A percentile compares a stretch with the other conserved stretches of the same genome.
These are phyloP conservation scores for Lophiotrema nucula DNA, from an alignment of 495 filamentous ascomycete species.

Conservation along the genomic window DNA sequence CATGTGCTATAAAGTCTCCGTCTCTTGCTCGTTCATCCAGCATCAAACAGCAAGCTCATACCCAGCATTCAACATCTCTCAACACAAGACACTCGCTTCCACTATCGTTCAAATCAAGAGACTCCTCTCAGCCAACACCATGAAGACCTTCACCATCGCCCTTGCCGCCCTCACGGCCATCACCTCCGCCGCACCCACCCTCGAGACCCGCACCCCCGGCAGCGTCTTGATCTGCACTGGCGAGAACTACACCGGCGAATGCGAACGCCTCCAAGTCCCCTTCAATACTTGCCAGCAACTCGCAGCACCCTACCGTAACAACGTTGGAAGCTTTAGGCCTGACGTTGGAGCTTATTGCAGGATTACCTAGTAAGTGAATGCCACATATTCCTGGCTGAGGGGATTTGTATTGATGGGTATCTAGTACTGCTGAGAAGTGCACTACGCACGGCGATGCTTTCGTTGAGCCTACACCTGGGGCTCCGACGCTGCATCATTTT, in stretches of 20 bases:
- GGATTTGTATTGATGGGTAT: too few species aligned
- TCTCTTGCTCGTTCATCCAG: neutral
- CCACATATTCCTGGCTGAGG: too few species aligned
- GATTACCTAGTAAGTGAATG: slow-evolving; percentile 31
- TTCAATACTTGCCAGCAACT: slow-evolving; percentile 20
- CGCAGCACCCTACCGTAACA: slow-evolving; percentile 3
- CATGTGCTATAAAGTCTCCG: neutral
- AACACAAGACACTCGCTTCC: neutral
- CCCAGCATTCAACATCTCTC: neutral
- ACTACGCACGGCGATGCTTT: slow-evolving; percentile 28
- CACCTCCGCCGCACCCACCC: slow-evolving; percentile 12
- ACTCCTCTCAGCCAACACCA: slow-evolving; percentile 9
- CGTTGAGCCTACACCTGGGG: slow-evolving; percentile 9
- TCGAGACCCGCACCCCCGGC: slow-evolving; percentile 10
- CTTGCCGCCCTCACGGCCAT: slow-evolving; percentile 16
- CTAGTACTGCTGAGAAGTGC: slow-evolving; percentile 23
- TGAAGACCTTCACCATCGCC: slow-evolving; percentile 18
- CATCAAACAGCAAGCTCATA: neutral
- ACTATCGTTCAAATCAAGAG: neutral
- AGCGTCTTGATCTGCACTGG: slow-evolving; percentile 17
- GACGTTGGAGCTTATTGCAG: slow-evolving; percentile 20
- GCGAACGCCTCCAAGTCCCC: neutral
- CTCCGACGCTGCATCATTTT: slow-evolving; percentile 12
- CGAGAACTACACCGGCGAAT: slow-evolving; percentile 13
- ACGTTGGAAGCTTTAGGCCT: slow-evolving; percentile 16